Base-by-base conservation (phyloP, 2,329 filamentous ascomycete species). In the Paraphoma chrysanthemicola region DNA sequence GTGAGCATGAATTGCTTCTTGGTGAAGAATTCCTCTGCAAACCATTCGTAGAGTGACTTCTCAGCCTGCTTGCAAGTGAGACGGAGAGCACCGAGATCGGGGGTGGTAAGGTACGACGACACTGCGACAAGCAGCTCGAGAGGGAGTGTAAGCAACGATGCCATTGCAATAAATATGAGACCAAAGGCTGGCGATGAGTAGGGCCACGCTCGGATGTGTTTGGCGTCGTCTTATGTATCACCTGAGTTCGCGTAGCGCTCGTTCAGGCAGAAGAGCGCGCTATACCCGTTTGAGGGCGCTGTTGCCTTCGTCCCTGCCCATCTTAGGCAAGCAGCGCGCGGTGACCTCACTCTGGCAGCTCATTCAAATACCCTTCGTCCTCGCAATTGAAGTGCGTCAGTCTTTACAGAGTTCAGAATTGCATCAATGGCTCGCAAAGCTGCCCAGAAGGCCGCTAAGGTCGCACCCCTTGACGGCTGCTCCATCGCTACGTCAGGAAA, bases 1-100 rank as follows among this genome's bases (percentile, higher is more conserved):
- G 82, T 83, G 51, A 89, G 62, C 83, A 88, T 87, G 73, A 90
- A 90, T 67, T 90, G 87, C 65, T 84, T 85, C 70, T 86, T 86
- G 48, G 77, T 79, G 74, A 91, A 90, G 78, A 88, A 90, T 60
- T 89, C 86, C 23, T 77, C 77, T 29, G 82, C 79, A 63, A 90
- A 90, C 33, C 78, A 78, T 47, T 81, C 77, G 71, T 85, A 85
- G 11, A 89, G 76, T 1, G 78, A 76, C 17, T 74, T 73, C 67
- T 90, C 86, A 11, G 87, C 68, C 16, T 78, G 70, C 53, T 82
- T 85, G 76, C 86, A 88, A 2, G 80, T 80, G 14, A 82, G 74
- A 6, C 88, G 86, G 7, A 90, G 69, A 11, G 74, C 70, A 55
- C 82, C 79, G 16, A 89, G 80, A 7, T 89, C 86, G 0, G 72